Evolutionary conservation across 2,329 filamentous ascomycete genomes (phyloP), one percentile per base, ranked within the genome.

Genomic region (Verticillium nonalfalfae): DNA sequence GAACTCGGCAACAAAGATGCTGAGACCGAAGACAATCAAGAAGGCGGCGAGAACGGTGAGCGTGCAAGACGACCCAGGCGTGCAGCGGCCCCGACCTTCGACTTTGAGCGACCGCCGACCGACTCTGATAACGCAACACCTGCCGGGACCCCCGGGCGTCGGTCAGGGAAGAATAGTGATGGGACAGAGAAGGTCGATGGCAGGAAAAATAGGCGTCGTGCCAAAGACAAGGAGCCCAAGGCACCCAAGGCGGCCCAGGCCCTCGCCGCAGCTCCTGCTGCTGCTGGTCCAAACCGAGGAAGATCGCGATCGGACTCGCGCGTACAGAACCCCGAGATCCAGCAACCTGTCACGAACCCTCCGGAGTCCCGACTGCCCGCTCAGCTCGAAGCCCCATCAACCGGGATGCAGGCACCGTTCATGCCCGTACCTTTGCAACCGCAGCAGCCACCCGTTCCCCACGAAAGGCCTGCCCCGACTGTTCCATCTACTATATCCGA

Each of bases 81-180:
- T 66, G 85, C 85, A 26, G 85, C 85, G 18, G 90, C 90, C 11
- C 90, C 90, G 3, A 90, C 87, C 0, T 93, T 88, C 78, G 85
- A 85, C 52, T 85, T 82, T 62, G 89, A 91, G 68, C 88, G 73
- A 68, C 79, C 70, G 60, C 74, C 77, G 10, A 79, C 77, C 35
- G 89, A 91, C 62, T 82, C 83, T 15, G 89, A 91, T 67, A 79
- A 77, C 54, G 75, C 78, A 57, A 85, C 85, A 2, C 81, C 82
- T 10, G 78, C 78, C 10, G 81, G 82, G n/a, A 88, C 86, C 3
- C 83, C 84, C 2, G 78, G 79, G 4, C 80, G 82, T 31, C 79
- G 84, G 62, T 81, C 78, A 61, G 77, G 73, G 55, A 83, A 78
- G 67, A 77, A 83, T 33, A 74, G 72, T 55, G 71, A 69, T 36